Base-by-base conservation (phyloP, 495 filamentous ascomycete genomes). In the Penicillium cosmopolitanum region DNA sequence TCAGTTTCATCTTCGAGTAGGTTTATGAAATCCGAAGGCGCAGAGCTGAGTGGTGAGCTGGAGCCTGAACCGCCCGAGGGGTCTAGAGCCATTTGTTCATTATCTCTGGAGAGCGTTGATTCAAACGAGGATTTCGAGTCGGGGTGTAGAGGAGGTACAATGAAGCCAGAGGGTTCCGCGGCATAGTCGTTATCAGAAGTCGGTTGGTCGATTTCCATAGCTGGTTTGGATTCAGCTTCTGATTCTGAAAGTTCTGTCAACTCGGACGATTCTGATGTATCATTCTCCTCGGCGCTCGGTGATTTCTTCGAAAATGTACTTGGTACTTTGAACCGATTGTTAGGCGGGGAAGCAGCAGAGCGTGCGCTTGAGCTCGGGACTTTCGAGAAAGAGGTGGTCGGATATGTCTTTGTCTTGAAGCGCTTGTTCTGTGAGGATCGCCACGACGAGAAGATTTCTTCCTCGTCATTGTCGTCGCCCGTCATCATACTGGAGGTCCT, bases 91-190 rank as follows among this genome's bases (percentile, higher is more conserved):
- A 42, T 34, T 18, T 50, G 21, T 13, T 40, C 33, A 4, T 21
- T 21, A 8, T 55, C 58, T 19, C 53, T 58, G 33, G 46, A 60
- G 5, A 58, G 61, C 9, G 53, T 53, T 7, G 58, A 62, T 15
- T 56, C 67, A 12, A 68, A 48, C 5, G 65, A 62, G n/a, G 67
- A 75, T 53, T 65, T 66, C 13, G 71, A 70, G 11, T 53, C 64
- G 5, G 66, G 66, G 9, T 69, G 50, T 5, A 36, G 13, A n/a
- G 58, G 66, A 23, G 71, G 70, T 12, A 64, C 28, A 50, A 70
- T 75, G 55, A 74, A 74, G n/a, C 13, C 11, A 8, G 59, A 40
- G 0, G 50, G 51, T 1, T 35, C 10, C 40, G 50, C 48, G 40
- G 31, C 33, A 19, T 10, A 15, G 59, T 51, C 12, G 64, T 18